A percentile compares a stretch with the other conserved stretches of the same genome.
Conservation (phyloP, 1,139 yeast species). For the Debaryomyces nepalensis region DNA sequence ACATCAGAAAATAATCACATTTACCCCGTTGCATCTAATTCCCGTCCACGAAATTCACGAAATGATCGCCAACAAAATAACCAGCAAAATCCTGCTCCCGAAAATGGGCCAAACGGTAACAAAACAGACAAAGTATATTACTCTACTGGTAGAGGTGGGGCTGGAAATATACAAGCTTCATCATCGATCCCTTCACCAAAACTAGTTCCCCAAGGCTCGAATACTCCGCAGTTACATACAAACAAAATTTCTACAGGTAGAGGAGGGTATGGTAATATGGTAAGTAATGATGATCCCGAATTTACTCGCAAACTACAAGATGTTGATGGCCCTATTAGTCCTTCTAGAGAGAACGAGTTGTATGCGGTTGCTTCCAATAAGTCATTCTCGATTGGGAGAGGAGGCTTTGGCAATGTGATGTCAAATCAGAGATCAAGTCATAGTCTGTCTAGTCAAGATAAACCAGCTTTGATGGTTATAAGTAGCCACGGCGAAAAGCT, state of each 20-base stretch:
- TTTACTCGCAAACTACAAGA: slow-evolving; percentile 71
- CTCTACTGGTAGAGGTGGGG: slow-evolving; percentile 84
- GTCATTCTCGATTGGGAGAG: slow-evolving; percentile 50
- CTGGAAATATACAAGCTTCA: slow-evolving; percentile 66
- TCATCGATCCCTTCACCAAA: slow-evolving; percentile 55
- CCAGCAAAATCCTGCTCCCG: slow-evolving; percentile 6
- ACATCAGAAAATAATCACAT: slow-evolving; percentile 25
- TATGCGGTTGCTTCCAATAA: slow-evolving; percentile 43
- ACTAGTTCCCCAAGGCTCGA: slow-evolving; percentile 62
- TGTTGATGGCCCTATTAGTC: slow-evolving; percentile 47
- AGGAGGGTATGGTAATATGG: slow-evolving; percentile 84
- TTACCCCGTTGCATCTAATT: slow-evolving; percentile 16
- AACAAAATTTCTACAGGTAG: slow-evolving; percentile 74
- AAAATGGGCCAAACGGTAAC: slow-evolving; percentile 11
- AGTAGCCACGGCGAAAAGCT: slow-evolving; percentile 28
- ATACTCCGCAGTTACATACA: slow-evolving; percentile 63
- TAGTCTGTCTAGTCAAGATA: slow-evolving; percentile 16
- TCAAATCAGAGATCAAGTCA: slow-evolving; percentile 19
- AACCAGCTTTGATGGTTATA: slow-evolving; percentile 27
- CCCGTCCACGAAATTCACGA: slow-evolving; percentile 9
- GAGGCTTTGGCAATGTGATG: slow-evolving; percentile 55
- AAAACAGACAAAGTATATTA: slow-evolving; percentile 34
- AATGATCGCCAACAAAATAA: slow-evolving; percentile 6
- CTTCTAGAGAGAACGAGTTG: slow-evolving; percentile 32
- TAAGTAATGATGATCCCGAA: slow-evolving; percentile 63